Evolutionary conservation across 106 monocot species (phyloP).

Genomic region (Chionographis japonica): DNA sequence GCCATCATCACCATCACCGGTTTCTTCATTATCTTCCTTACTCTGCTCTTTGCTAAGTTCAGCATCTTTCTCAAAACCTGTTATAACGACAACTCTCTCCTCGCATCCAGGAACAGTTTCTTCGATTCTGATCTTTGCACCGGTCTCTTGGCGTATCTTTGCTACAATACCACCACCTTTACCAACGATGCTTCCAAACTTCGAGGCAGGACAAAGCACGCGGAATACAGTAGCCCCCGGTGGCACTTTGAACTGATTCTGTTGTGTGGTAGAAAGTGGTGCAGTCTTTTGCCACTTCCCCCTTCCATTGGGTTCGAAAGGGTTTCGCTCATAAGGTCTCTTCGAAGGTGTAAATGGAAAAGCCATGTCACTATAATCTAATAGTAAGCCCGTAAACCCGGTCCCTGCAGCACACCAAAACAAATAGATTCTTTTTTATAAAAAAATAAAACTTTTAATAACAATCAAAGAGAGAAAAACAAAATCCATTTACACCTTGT

Average conservation of each 20-base stretch:
- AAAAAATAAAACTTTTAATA: no score
- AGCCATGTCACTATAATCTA: conserved; percentile 30
- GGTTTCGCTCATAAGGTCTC: conserved; percentile 52
- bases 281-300: conserved; percentile 73
- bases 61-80: conserved; percentile 41
- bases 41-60: conserved; percentile 24
- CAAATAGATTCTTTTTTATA: no score
- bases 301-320: conserved; percentile 43
- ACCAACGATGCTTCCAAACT: conserved; percentile 83
- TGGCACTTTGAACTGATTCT: conserved; percentile 24
- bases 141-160: conserved; percentile 78
- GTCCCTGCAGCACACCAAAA: no score
- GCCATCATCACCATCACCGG: conserved; percentile 11
- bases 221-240: conserved; percentile 51
- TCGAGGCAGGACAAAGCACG: conserved; percentile 74
- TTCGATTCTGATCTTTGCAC: conserved; percentile 82
- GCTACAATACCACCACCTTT: conserved; percentile 81
- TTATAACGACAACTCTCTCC: conserved; percentile 75
- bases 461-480: no score
- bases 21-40: conserved; percentile 25
- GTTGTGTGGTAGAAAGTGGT: conserved; percentile 12
- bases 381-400: no score
- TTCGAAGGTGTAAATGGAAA: conserved; percentile 49
- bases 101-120: conserved; percentile 66
- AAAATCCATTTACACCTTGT: no score